Base-by-base conservation (phyloP, 2,329 filamentous ascomycete genomes). In the Metarhizium guizhouense region DNA sequence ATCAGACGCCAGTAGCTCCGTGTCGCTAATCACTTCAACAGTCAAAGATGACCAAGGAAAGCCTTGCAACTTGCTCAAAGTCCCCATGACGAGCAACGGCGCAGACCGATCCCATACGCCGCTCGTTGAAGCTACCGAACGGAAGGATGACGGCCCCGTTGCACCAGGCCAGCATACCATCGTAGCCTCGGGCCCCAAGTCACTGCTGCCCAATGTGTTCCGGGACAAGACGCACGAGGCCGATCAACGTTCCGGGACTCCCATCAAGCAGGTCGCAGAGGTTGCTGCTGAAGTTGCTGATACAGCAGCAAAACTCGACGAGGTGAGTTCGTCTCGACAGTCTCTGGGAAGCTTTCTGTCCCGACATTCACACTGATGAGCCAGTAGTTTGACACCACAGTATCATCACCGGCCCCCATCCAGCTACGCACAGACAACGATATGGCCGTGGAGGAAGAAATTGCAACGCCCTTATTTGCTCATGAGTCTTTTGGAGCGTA, bases 401-500 rank as follows among this genome's bases (percentile, higher is more conserved):
- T 55, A 30, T 56, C 48, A n/a, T 32, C 50, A 51, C 20, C 43
- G 34, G n/a, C 29, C 14, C 25, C 43, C 51, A 51, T 38, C 56
- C 13, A 7, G 47, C 49, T 30, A 52, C 29, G 42, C 42, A 25
- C 16, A 25, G 6, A 18, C 8, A 29, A 32, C 29, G 20, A 45
- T 30, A 29, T 3, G 20, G 20, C 52, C 8, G n/a, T 42, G 20
- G 51, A 58, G 32, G 45, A 53, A 16, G 51, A 56, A 32, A 52
- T 54, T 18, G 38, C 53, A 51, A 68, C 70, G 1, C 75, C 76
- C 1, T 66, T 78, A 5, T 78, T 79, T 58, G 69, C 76, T 4
- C 76, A 79, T 55, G 77, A 80, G 60, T 70, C 70, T 40, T 67
- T 74, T 38, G 75, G 75, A 10, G 68, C 71, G n/a, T 71, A 73